These are phyloP conservation scores for Hortiboletus flavorubellus DNA, from an alignment of 768 basidiomycete genomes.

Conservation along the genomic window DNA sequence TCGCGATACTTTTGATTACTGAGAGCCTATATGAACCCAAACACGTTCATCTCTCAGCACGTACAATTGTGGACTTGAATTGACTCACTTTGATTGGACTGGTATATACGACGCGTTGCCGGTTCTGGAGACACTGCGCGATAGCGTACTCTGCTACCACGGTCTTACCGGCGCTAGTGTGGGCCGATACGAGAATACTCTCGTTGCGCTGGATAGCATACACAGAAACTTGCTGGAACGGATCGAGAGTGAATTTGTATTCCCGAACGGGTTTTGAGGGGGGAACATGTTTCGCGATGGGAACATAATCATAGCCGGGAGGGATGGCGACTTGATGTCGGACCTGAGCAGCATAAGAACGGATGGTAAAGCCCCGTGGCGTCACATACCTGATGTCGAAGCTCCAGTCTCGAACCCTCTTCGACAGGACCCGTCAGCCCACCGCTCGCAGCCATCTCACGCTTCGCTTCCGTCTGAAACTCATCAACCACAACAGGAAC, in stretches of 20 bases:
- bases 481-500: constrained; percentile 86
- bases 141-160: constrained; percentile 99
- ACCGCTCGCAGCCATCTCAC: constrained; percentile 86
- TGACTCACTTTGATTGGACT: constrained; percentile 94
- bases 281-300: constrained; percentile 89
- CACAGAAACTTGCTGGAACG: constrained; percentile 94
- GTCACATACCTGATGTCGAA: constrained; percentile 65
- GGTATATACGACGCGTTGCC: constrained; percentile 97
- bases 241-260: constrained; percentile 96
- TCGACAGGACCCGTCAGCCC: constrained; percentile 78
- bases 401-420: constrained; percentile 65
- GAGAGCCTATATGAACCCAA: constrained; percentile 62
- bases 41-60: constrained; percentile 11
- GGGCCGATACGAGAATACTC: constrained; percentile 95
- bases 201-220: constrained; percentile 96
- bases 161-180: constrained; percentile 98
- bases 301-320: constrained; percentile 83
- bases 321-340: constrained; percentile 97
- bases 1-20: constrained; percentile 99
- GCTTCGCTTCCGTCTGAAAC: constrained; percentile 90
- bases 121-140: constrained; percentile 89
- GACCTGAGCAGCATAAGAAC: constrained; percentile 48
- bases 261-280: constrained; percentile 86
- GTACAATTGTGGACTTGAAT: constrained; percentile 11
- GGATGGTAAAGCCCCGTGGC: not conserved